Evolutionary conservation across 805 yeast species (phyloP).

Genomic region (Lachancea sp.): DNA sequence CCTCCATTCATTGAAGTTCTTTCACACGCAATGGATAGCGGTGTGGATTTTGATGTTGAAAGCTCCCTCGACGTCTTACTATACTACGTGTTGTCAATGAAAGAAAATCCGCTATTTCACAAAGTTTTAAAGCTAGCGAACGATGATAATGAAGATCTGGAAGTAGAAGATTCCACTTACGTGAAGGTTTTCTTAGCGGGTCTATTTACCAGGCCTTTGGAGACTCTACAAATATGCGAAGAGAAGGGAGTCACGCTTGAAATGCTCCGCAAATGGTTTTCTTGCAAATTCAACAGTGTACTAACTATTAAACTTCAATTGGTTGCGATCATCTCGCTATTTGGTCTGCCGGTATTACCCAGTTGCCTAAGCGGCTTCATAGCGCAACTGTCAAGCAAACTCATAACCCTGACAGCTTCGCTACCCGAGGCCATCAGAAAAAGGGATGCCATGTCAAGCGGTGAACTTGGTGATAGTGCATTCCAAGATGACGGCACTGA

Average conservation of each 20-base stretch:
- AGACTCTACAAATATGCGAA: constrained; percentile 48
- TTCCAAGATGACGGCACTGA: constrained; percentile 41
- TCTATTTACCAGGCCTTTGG: constrained; percentile 53
- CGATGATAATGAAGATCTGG: constrained; percentile 30
- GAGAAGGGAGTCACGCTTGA: constrained; percentile 39
- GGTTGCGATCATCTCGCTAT: constrained; percentile 54
- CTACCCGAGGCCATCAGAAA: constrained; percentile 69
- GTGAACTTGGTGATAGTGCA: constrained; percentile 33
- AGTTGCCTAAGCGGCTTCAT: constrained; percentile 32
- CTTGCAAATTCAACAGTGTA: constrained; percentile 52
- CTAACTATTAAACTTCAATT: constrained; percentile 71
- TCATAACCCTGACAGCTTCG: constrained; percentile 46
- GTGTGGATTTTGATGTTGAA: constrained; percentile 36
- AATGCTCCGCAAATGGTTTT: constrained; percentile 62
- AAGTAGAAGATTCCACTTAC: constrained; percentile 38
- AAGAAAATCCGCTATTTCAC: constrained; percentile 28
- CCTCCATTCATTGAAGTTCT: constrained; percentile 27
- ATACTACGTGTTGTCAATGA: constrained; percentile 29
- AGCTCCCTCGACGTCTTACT: constrained; percentile 33
- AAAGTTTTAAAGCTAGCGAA: constrained; percentile 25
- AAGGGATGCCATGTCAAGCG: constrained; percentile 53
- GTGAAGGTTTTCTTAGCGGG: constrained; percentile 58
- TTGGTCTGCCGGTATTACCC: constrained; percentile 39
- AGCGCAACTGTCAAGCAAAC: constrained; percentile 45
- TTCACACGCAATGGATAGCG: constrained; percentile 26